Evolutionary conservation across 805 yeast species (phyloP), one percentile per base, ranked within the genome.

Genomic region (Kockiozyma suomiensis): DNA sequence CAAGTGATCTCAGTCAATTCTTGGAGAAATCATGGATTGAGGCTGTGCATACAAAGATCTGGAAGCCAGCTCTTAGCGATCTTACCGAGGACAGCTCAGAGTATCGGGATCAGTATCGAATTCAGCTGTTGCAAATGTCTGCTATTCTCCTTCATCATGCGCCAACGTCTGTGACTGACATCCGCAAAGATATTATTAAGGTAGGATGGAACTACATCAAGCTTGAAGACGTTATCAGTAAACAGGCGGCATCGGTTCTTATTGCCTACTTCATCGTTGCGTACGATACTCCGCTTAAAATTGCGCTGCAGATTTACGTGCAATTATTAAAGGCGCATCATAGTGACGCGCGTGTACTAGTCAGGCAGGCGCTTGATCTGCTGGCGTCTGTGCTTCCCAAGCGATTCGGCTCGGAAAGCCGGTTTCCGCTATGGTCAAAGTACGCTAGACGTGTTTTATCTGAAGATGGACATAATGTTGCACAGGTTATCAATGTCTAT

Each of bases 181-280:
- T 50, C 8, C 46, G 56, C 19, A 93, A 90, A 70, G 96, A 91
- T 67, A 84, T 94, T 45, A 90, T 94, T 72, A 90, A 90, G 72
- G 94, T 91, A 75, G 88, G 91, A 67, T 94, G 99, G 99, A 88
- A 89, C 66, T 88, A 86, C 69, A 86, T 94, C 70, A 90, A 90
- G 67, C 76, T 92, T 33, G 97, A 92, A 64, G 99, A 94, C 70
- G 82, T 85, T 53, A 82, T 91, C 52, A 84, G 96, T 26, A 94
- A 94, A 70, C 96, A 92, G 68, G 89, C 94, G 2, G 97, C 98
- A 0, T 92, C 93, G 71, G 89, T 91, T 33, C 84, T 92, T 0
- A 91, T 96, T 1, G 82, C 96, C 0, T 84, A 85, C 70, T 94
- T 93, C 73, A 91, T 94, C 61, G 82, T 90, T 0, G 87, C 87